Evolutionary conservation across 306 rosid genomes (phyloP).

Genomic region (Hippophae tibetana): DNA sequence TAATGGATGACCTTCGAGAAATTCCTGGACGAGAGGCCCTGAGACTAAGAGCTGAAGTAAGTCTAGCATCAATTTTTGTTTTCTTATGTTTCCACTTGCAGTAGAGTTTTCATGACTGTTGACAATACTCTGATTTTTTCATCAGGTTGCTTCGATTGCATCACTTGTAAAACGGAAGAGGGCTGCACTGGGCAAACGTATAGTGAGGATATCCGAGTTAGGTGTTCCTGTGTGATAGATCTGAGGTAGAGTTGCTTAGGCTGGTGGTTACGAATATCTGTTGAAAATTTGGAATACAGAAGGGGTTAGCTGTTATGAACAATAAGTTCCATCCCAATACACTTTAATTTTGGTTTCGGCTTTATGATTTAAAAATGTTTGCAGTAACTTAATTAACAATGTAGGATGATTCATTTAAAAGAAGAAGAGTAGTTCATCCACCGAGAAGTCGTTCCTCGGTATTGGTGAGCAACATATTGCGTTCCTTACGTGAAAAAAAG

Average conservation of each 20-base stretch:
- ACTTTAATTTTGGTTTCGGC: no score
- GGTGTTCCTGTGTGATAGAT: slow-evolving; percentile 53
- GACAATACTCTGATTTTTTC: neutral
- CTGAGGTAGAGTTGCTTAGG: neutral
- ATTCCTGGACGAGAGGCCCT: slow-evolving; percentile 64
- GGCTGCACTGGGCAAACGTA: slow-evolving; percentile 43
- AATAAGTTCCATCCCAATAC: no score
- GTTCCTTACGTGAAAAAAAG: no score
- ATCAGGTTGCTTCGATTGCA: slow-evolving; percentile 66
- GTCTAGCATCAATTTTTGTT: slow-evolving; percentile 10
- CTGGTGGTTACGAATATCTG: neutral
- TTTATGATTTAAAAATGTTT: no score
- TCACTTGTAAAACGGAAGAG: slow-evolving; percentile 52
- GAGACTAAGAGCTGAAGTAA: slow-evolving; percentile 81
- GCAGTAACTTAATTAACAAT: no score
- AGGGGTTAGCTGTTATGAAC: no score
- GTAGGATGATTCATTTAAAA: no score
- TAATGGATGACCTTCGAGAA: slow-evolving; percentile 74
- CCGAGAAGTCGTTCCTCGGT: no score
- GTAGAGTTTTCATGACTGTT: no score
- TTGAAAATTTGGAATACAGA: no score
- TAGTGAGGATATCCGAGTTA: slow-evolving; percentile 61
- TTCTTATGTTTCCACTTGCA: neutral
- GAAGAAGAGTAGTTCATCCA: no score
- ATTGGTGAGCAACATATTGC: no score